Evolutionary conservation across 2,329 filamentous ascomycete species (phyloP), one percentile per base, ranked within the genome.

Genomic region (Drechslerella dactyloides): DNA sequence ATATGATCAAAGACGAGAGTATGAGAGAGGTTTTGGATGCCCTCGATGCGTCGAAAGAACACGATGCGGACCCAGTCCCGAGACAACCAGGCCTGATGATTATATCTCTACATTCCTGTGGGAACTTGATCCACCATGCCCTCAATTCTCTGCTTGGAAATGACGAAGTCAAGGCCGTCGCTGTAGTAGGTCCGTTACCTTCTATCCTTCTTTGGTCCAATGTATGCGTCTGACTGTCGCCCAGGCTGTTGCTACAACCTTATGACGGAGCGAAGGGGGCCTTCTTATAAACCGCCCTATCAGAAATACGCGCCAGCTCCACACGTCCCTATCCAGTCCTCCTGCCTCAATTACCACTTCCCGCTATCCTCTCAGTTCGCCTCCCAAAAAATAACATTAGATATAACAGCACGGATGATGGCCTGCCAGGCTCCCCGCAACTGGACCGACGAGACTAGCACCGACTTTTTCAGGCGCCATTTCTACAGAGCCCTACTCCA

Each of bases 331-430:
- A 91, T 19, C 89, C 91, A 1, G 86, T 87, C 54, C 84, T 93
- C 37, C 88, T 92, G 7, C 89, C 90, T 85, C 75, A 94, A 97
- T 77, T 90, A 91, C 0, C 89, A 97, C 73, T 99, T 97, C 77
- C 94, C 94, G 0, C 94, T 99, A 89, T 96, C 90, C 68, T 82
- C 88, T 50, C 69, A 61, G 10, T 51, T 74, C 6, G 50, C 61
- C n/a, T 83, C 77, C 80, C 79, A 79, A 23, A 91, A 92, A 1
- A 84, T 97, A 52, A 85, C 90, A 23, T 84, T 97, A 65, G 97
- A 99, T 80, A 96, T 97, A 78, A 99, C 94, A 2, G 92, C 94
- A 0, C 87, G 94, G 50, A 96, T 96, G 89, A 97, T 97, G 93
- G 93, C 93, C 1, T 93, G 96, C 55, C 94, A 99, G 81, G 94